These are phyloP conservation scores for Lasiosphaeria ovina DNA, from an alignment of 495 filamentous ascomycete species.

Conservation along the genomic window DNA sequence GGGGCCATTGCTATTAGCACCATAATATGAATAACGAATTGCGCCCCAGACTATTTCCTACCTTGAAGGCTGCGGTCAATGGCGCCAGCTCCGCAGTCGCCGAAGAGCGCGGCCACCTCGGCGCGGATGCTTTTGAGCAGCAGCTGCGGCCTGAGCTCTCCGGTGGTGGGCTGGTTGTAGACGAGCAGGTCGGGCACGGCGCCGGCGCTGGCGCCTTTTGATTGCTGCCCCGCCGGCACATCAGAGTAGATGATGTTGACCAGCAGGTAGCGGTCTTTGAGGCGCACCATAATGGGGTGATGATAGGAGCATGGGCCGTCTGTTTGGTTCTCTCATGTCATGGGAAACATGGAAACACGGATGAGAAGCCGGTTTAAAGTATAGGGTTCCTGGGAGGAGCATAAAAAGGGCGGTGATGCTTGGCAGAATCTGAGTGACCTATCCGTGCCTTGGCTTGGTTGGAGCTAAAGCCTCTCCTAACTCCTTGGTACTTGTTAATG, in stretches of 20 bases:
- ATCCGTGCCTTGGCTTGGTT: not conserved
- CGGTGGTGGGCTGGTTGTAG: slow-evolving; percentile 74
- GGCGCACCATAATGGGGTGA: slow-evolving; percentile 75
- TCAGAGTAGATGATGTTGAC: slow-evolving; percentile 87
- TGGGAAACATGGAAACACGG: too few species aligned
- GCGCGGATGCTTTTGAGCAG: slow-evolving; percentile 67
- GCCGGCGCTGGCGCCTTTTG: slow-evolving; percentile 29
- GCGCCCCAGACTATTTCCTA: slow-evolving; percentile 31
- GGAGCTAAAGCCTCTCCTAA: not conserved
- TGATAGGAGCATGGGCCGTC: not conserved
- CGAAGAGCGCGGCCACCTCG: slow-evolving; percentile 70
- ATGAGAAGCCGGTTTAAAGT: not conserved
- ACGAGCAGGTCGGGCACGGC: slow-evolving; percentile 57
- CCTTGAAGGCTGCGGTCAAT: slow-evolving; percentile 63
- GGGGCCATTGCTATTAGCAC: not conserved
- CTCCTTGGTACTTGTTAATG: too few species aligned
- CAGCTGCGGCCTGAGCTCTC: slow-evolving; percentile 58
- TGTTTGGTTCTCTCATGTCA: not conserved
- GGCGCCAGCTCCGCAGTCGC: slow-evolving; percentile 82
- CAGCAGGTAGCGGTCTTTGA: slow-evolving; percentile 93
- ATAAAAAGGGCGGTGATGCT: not conserved
- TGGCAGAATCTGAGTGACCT: not conserved
- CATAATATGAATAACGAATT: not conserved
- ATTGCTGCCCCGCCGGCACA: slow-evolving; percentile 37
- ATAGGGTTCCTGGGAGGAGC: too few species aligned